Conservation (phyloP, 108 stramenopile genomes). For the Nannochloropsis gaditana region DNA sequence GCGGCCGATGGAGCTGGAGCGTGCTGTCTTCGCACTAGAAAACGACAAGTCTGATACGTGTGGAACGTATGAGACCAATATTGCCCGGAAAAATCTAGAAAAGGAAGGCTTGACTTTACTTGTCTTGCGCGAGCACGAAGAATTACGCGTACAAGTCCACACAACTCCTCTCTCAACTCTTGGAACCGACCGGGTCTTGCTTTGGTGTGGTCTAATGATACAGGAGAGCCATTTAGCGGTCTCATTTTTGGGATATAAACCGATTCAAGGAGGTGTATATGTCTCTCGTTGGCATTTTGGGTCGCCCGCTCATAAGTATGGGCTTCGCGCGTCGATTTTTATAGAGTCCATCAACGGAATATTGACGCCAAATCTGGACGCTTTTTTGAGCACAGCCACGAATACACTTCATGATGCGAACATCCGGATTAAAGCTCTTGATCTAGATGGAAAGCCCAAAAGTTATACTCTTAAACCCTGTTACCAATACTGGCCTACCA, state of each 20-base stretch:
- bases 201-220: constrained; percentile 53
- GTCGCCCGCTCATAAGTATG: constrained; percentile 51
- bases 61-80: neutral
- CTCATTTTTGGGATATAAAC: constrained; percentile 37
- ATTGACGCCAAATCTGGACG: constrained; percentile 49
- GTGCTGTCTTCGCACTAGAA: neutral
- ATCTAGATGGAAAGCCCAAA: neutral
- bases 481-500: neutral
- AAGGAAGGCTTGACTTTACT: neutral
- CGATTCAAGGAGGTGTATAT: constrained; percentile 39
- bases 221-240: constrained; percentile 49
- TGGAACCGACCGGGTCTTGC: constrained; percentile 48
- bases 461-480: neutral
- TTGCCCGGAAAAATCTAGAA: neutral
- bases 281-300: constrained; percentile 50
- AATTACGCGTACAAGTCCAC: constrained; percentile 26
- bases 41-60: neutral
- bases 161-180: constrained; percentile 31
- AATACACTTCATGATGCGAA: constrained; percentile 30
- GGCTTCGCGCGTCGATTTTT: constrained; percentile 38
- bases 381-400: constrained; percentile 35
- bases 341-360: constrained; percentile 40
- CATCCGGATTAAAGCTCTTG: neutral
- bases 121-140: constrained; percentile 25
- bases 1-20: constrained; percentile 25